Evolutionary conservation across 495 filamentous ascomycete species (phyloP).

Genomic region (Talaromyces thailandensis): DNA sequence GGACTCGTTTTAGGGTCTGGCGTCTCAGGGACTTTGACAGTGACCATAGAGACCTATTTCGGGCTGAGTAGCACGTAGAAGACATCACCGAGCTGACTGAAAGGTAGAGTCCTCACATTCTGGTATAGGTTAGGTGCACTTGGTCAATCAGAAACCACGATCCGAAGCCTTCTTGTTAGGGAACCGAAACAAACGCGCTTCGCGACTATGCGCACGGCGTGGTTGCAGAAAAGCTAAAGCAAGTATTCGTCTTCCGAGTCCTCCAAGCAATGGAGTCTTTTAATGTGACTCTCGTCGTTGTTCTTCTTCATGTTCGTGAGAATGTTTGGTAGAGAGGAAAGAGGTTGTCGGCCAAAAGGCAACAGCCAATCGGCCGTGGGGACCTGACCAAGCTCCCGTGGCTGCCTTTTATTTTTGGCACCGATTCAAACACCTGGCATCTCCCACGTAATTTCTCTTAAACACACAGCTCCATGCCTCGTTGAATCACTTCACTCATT

Average conservation of each 20-base stretch:
- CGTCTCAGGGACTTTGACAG: background rate
- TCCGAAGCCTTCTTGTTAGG: too few relatives aligned
- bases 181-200: background rate
- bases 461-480: background rate
- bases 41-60: too few relatives aligned
- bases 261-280: background rate
- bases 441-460: background rate
- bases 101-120: too few relatives aligned
- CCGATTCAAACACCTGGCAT: background rate
- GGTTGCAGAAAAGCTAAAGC: background rate
- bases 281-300: too few relatives aligned
- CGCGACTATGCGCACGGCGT: background rate
- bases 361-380: background rate
- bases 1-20: background rate
- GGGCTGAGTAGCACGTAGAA: too few relatives aligned
- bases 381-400: background rate
- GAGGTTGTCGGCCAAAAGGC: background rate
- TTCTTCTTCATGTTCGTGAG: background rate
- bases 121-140: too few relatives aligned
- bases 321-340: background rate
- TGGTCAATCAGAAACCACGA: too few relatives aligned
- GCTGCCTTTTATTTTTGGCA: background rate
- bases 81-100: too few relatives aligned
- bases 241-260: background rate
- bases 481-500: background rate